phyloP scores from a whole-genome alignment of 2,329 filamentous ascomycete species.

The Ceratocystis cacaofunesta region DNA sequence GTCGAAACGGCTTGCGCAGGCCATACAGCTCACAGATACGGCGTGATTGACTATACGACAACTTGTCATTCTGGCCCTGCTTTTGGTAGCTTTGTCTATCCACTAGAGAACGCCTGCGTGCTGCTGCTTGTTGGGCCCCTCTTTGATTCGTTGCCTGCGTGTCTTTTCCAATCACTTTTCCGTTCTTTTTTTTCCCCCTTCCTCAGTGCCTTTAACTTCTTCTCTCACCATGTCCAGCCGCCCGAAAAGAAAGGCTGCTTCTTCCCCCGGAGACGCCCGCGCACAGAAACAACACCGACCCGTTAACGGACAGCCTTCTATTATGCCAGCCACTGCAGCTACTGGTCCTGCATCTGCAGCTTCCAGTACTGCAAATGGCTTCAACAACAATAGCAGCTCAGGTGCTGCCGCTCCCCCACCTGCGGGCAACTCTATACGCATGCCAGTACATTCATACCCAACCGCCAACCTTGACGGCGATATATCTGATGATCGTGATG shows the following conservation, averaged over 20 bases:
- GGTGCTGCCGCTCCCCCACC: not conserved
- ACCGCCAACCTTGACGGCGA: not conserved
- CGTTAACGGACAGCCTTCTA: constrained; percentile 33
- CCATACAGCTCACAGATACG: no score
- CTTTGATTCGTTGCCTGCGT: not conserved
- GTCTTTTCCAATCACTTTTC: not conserved
- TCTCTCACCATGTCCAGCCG: constrained; percentile 29
- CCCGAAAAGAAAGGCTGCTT: constrained; percentile 39
- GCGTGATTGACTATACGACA: no score
- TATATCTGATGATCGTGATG: constrained; percentile 20
- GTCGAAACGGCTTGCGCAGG: no score
- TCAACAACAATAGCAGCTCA: constrained; percentile 12
- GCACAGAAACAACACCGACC: constrained; percentile 30
- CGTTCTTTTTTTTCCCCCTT: not conserved
- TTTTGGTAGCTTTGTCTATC: not conserved
- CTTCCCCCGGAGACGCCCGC: constrained; percentile 22
- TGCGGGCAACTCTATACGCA: not conserved
- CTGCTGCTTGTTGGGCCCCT: not conserved
- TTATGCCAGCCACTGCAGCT: constrained; percentile 27
- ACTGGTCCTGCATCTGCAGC: not conserved
- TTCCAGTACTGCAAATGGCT: not conserved
- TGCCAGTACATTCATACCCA: constrained; percentile 14
- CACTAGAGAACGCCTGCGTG: not conserved
- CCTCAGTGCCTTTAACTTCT: not conserved
- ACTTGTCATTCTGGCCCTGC: not conserved